Evolutionary conservation across 148 eudicot genomes (phyloP), one percentile per base, ranked within the genome.

Genomic region (Rhododendron mucronatum): DNA sequence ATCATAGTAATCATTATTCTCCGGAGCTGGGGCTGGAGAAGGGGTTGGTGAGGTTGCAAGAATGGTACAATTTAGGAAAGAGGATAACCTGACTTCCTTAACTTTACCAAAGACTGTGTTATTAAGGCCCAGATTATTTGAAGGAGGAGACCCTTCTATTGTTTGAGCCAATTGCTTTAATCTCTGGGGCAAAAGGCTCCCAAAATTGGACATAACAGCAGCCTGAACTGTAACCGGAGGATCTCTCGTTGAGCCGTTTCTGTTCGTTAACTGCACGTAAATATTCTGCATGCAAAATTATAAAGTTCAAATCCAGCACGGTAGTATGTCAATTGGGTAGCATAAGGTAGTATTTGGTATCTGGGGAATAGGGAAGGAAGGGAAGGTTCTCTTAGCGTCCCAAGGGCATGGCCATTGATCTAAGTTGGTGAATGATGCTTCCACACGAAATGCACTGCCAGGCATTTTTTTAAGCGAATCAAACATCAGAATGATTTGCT

Each of bases 81-180:
- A 86, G 15, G 95, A 93, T 86, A 93, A 82, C 33, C 92, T 91
- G 59, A 93, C 87, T 87, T 87, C 90, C 84, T 93, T 93, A 15
- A 92, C 95, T 87, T 89, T 91, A 85, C 95, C 95, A 88, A 93
- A 93, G 50, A 93, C 89, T 44, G 92, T 80, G 86, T 92, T 87
- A 86, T 91, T 90, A 39, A 93, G 92, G 81, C 94, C 95, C 75
- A 93, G 93, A 88, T 93, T 93, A 65, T 84, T 85, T 8, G 74
- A 65, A 26, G 89, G 86, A 33, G 90, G 81, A 63, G 92, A 88
- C 3, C 89, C 85, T 71, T 85, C 89, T 84, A 92, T 93, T 71
- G 71, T 86, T 87, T 89, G 91, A 76, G 95, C 95, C 87, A 93
- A 86, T 87, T 93, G 92, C 85, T 84, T 93, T 86, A 92, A 81